phyloP scores from a whole-genome alignment of 805 yeast genomes.

The Hanseniaspora thailandica region DNA sequence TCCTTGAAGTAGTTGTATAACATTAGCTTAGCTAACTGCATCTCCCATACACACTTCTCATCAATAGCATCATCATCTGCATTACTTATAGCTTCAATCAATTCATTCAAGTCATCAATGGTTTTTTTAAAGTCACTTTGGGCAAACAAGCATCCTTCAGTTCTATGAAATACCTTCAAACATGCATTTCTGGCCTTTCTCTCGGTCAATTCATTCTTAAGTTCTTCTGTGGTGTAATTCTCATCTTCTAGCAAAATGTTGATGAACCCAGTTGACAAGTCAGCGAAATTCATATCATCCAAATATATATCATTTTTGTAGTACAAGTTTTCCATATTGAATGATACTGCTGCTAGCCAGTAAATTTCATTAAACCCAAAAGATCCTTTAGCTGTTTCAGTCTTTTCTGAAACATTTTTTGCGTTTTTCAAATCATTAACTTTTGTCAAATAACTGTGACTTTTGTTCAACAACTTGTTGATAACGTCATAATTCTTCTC shows the following conservation, averaged over 20 bases:
- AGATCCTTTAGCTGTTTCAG: slow-evolving; percentile 12
- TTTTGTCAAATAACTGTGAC: slow-evolving; percentile 17
- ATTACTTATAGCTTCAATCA: not conserved
- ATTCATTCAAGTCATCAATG: not conserved
- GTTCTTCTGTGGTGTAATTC: not conserved
- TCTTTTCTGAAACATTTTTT: not conserved
- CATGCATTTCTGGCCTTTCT: not conserved
- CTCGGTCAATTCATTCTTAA: not conserved
- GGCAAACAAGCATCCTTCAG: not conserved
- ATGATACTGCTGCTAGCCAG: slow-evolving; percentile 33
- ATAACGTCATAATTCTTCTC: not conserved
- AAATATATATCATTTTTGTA: slow-evolving; percentile 15
- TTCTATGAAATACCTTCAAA: slow-evolving; percentile 1
- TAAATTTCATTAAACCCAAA: slow-evolving; percentile 30
- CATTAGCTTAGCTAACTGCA: not conserved
- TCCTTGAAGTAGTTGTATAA: not conserved
- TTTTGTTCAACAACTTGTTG: slow-evolving; percentile 6
- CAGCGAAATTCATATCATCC: slow-evolving; percentile 19
- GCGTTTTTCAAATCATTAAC: slow-evolving; percentile 16
- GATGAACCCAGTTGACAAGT: slow-evolving; percentile 19
- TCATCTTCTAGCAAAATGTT: slow-evolving; percentile 17
- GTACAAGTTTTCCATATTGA: slow-evolving; percentile 27
- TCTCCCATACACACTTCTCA: not conserved
- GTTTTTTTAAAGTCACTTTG: not conserved
- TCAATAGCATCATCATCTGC: not conserved